Conservation (phyloP, 139 green algal species). For the Astrephomene gubernaculifera region DNA sequence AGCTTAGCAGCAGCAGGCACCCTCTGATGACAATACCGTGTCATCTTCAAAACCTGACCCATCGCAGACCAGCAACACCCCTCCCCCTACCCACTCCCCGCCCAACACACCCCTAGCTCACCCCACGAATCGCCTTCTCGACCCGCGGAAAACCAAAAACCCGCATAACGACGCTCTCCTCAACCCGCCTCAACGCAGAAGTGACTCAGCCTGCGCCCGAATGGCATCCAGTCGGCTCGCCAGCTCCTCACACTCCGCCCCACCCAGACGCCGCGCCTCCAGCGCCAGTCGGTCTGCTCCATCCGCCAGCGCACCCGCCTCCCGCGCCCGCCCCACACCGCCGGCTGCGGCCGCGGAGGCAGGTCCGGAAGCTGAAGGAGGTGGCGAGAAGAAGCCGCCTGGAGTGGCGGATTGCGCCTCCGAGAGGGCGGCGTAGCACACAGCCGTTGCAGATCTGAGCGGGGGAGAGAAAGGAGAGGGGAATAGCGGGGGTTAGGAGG, state of each 20-base stretch:
- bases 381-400: too few relatives aligned
- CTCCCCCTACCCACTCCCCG: too few relatives aligned
- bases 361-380: too few relatives aligned
- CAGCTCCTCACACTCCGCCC: constrained; percentile 40
- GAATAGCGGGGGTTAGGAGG: neutral
- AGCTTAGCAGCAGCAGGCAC: too few relatives aligned
- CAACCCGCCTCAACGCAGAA: constrained; percentile 17
- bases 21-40: too few relatives aligned
- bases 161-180: too few relatives aligned
- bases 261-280: constrained; percentile 49
- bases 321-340: neutral
- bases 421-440: neutral
- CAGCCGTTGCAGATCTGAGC: neutral
- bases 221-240: constrained; percentile 38
- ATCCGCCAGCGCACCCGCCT: constrained; percentile 8
- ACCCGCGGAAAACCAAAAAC: too few relatives aligned
- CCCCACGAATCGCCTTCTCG: too few relatives aligned
- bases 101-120: too few relatives aligned
- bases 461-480: neutral
- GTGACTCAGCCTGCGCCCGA: neutral
- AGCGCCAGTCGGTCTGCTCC: constrained; percentile 38
- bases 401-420: constrained; percentile 4
- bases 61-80: too few relatives aligned
- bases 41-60: too few relatives aligned
- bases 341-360: neutral